These are phyloP conservation scores for Colletotrichum sp. DNA, from an alignment of 2,329 filamentous ascomycete genomes.

Conservation along the genomic window DNA sequence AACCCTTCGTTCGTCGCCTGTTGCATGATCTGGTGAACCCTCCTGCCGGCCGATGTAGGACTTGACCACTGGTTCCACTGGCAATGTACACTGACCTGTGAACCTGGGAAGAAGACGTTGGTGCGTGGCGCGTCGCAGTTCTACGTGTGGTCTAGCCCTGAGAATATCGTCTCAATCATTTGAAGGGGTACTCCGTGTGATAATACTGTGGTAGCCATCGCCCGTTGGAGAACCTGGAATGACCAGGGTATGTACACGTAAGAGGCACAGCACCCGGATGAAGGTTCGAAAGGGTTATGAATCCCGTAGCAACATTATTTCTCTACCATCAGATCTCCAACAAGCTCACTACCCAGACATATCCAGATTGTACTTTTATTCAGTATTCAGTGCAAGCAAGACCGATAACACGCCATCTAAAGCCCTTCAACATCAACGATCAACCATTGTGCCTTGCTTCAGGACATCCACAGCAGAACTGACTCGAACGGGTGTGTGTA, in stretches of 20 bases:
- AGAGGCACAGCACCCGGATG: background rate
- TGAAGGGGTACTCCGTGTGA: background rate
- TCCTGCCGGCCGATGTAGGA: background rate
- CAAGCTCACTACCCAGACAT: background rate
- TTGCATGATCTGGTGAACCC: background rate
- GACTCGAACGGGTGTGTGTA: background rate
- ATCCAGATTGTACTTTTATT: background rate
- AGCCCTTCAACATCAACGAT: background rate
- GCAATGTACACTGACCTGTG: background rate
- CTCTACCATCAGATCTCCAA: background rate
- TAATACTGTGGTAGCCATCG: background rate
- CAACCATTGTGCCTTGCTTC: background rate
- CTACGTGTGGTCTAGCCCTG: background rate
- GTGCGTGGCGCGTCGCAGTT: background rate
- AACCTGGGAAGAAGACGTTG: background rate
- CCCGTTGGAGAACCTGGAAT: background rate
- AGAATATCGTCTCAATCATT: background rate
- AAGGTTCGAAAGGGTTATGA: background rate
- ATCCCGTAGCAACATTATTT: background rate
- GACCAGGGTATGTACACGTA: background rate
- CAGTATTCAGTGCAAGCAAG: background rate
- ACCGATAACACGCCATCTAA: background rate
- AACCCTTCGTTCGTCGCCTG: background rate
- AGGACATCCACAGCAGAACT: background rate
- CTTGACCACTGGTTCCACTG: background rate